Percentiles rank a stretch among this genome's conserved stretches.
phyloP scores from a whole-genome alignment of 345 rosid genomes.

The Arabis hirsuta region DNA sequence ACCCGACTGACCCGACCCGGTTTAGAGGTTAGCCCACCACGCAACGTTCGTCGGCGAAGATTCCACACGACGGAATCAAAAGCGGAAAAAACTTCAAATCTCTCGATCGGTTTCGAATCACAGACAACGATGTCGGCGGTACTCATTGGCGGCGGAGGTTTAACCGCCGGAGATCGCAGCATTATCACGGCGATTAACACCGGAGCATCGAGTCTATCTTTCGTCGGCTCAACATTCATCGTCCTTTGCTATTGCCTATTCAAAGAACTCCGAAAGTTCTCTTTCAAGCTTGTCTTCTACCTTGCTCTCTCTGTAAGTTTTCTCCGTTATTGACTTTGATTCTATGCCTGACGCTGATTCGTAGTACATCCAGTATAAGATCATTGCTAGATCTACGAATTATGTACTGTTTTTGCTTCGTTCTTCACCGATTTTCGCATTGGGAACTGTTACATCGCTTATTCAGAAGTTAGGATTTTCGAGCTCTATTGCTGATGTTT shows the following conservation, averaged over 20 bases:
- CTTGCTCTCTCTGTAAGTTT: conserved; percentile 83
- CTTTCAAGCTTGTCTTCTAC: conserved; percentile 97
- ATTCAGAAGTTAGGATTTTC: not conserved
- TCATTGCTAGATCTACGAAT: conserved; percentile 23
- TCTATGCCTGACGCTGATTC: conserved; percentile 7
- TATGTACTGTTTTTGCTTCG: conserved; percentile 3
- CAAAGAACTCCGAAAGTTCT: conserved; percentile 94
- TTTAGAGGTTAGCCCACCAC: conserved; percentile 26
- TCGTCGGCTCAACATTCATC: conserved; percentile 85
- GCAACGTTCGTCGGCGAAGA: conserved; percentile 33
- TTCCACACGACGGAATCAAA: conserved; percentile 36
- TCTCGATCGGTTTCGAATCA: conserved; percentile 15
- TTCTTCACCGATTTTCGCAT: not conserved
- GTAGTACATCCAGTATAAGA: not conserved
- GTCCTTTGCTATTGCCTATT: conserved; percentile 89
- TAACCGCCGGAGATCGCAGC: conserved; percentile 58
- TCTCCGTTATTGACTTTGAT: not conserved
- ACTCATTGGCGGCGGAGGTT: conserved; percentile 47
- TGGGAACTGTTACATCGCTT: not conserved
- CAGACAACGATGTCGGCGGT: conserved; percentile 37
- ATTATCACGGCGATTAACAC: conserved; percentile 64
- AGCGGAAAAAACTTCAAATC: conserved; percentile 14
- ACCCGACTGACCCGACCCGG: conserved; percentile 18
- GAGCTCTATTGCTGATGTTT: conserved; percentile 7
- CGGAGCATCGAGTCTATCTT: conserved; percentile 81